Evolutionary conservation across 805 yeast species (phyloP).

Genomic region (Candida jianshihensis): DNA sequence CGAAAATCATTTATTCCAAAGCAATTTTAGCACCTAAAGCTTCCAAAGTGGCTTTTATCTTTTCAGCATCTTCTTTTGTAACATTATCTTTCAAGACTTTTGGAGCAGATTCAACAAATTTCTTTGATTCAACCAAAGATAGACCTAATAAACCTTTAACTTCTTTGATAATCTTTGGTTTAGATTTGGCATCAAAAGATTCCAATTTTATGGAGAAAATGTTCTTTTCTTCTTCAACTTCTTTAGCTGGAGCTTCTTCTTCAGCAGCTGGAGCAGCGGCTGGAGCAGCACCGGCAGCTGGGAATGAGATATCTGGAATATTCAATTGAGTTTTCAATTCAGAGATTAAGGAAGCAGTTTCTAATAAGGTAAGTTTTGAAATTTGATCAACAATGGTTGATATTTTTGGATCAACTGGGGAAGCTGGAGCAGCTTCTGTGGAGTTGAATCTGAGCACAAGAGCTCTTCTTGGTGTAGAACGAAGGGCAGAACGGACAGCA

Average conservation of each 20-base stretch:
- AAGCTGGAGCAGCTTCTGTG: constrained; percentile 37
- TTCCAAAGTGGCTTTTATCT: constrained; percentile 88
- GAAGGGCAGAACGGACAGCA: constrained; percentile 13
- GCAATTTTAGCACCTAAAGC: constrained; percentile 90
- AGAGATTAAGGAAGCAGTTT: constrained; percentile 79
- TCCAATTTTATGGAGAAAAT: constrained; percentile 89
- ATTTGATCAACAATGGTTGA: constrained; percentile 83
- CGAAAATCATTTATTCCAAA: constrained; percentile 52
- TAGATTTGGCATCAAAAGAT: constrained; percentile 87
- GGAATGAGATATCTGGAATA: constrained; percentile 89
- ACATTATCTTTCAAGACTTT: constrained; percentile 92
- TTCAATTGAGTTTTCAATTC: constrained; percentile 79
- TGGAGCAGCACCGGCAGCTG: constrained; percentile 57
- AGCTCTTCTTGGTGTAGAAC: constrained; percentile 13
- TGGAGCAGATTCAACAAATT: constrained; percentile 97
- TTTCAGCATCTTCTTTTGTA: constrained; percentile 96
- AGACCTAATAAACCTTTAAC: constrained; percentile 87
- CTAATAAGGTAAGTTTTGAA: constrained; percentile 83
- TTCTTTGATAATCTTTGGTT: constrained; percentile 97
- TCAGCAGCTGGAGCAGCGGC: constrained; percentile 62
- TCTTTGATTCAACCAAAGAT: constrained; percentile 93
- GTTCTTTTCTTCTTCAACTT: constrained; percentile 83
- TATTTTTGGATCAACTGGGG: constrained; percentile 83
- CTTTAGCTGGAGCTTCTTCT: constrained; percentile 68
- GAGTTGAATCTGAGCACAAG: constrained; percentile 27